Base-by-base conservation (phyloP, 495 filamentous ascomycete species). In the Thermochaetoides thermophila region DNA sequence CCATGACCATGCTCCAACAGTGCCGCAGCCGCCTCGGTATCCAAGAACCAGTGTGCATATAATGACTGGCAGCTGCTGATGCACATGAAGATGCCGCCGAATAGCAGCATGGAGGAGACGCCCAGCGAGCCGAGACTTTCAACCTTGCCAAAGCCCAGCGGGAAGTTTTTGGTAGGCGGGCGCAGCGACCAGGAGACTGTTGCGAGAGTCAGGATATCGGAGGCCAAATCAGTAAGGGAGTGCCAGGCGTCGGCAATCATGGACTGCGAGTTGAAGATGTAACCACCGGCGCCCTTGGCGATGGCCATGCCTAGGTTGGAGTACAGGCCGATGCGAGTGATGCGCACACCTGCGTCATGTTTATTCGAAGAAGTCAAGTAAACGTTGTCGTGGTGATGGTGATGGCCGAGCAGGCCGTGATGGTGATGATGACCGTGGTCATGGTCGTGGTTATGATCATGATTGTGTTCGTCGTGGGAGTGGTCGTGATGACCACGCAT, bases 211-310 rank as follows among this genome's bases (percentile, higher is more conserved):
- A 95, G 72, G 45, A 96, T 67, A 56, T 97, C 89, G 27, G 84
- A 92, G 33, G 93, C 83, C 13, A 97, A 69, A 59, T 97, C 89
- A 17, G 87, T 93, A 23, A 95, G 63, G 31, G 83, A 83, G 59
- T 97, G 89, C 55, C 91, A 84, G 32, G 84, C 89, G 59, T 97
- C 89, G 40, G 89, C 89, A 39, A 91, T 70, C 57, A 97, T 77
- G 33, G 84, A 75, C 57, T 94, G 84, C 15, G 84, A 93, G 58
- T 93, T 83, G 61, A 97, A 93, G 38, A 75, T 63, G 54, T 89
- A 95, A 39, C 89, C 89, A 21, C 87, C 89, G 25, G 84, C 63
- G 17, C 86, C 89, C 46, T 97, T 97, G 22, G 72, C 78, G 45
- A 94, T 66, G 21, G 87, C 89, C 89, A 97, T 95, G 42, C 74